Conservation (phyloP, 768 basidiomycete species). For the Leccinum sublutescens region DNA sequence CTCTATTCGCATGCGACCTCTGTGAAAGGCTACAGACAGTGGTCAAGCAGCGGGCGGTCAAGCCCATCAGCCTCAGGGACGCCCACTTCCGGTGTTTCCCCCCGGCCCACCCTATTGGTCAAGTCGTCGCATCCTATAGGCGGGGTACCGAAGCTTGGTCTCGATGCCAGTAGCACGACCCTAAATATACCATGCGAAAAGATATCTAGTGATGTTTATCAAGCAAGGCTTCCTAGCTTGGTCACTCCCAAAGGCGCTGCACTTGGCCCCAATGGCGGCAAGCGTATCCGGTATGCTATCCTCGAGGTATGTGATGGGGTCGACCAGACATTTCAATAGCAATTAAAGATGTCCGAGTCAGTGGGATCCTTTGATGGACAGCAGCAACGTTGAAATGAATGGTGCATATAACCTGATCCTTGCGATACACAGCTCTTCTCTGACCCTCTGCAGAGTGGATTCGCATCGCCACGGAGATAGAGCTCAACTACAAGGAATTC, state of each 20-base stretch:
- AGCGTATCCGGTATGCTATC: constrained; percentile 82
- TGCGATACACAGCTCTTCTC: neutral
- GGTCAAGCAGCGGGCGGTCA: constrained; percentile 65
- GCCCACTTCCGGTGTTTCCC: constrained; percentile 15
- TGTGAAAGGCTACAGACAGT: constrained; percentile 75
- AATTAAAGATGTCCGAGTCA: constrained; percentile 33
- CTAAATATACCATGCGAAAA: constrained; percentile 37
- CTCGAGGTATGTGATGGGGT: constrained; percentile 57
- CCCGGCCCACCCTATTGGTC: constrained; percentile 48
- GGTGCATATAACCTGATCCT: constrained; percentile 42
- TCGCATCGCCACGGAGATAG: constrained; percentile 86
- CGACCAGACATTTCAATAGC: neutral
- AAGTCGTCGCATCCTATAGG: constrained; percentile 72
- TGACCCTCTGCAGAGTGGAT: constrained; percentile 69
- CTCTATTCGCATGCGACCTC: constrained; percentile 79
- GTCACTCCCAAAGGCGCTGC: constrained; percentile 73
- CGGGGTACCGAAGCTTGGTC: constrained; percentile 36
- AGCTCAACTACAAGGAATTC: constrained; percentile 81
- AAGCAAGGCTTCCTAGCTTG: constrained; percentile 70
- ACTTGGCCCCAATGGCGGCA: constrained; percentile 57
- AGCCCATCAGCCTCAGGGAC: constrained; percentile 37
- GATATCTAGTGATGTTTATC: constrained; percentile 48
- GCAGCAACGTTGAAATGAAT: constrained; percentile 82
- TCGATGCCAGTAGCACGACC: constrained; percentile 24
- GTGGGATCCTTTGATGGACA: constrained; percentile 88